These are phyloP conservation scores for Rhinocladiella similis DNA, from an alignment of 2,329 filamentous ascomycete species.

Conservation along the genomic window DNA sequence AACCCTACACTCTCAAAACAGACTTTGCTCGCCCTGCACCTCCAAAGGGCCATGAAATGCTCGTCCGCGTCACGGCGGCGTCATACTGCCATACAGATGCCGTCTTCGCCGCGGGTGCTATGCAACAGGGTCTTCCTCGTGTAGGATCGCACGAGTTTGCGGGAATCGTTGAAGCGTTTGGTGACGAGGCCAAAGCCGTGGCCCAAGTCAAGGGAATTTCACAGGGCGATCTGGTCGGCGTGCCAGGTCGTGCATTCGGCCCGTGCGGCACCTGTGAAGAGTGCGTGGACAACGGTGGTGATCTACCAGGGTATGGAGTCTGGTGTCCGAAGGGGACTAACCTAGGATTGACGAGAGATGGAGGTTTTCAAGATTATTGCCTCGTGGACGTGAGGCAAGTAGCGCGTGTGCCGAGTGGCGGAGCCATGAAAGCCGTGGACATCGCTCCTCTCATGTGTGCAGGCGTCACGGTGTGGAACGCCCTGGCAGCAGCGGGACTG, in stretches of 20 bases:
- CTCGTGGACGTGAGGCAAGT: constrained; percentile 31
- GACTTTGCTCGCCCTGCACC: constrained; percentile 40
- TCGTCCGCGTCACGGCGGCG: constrained; percentile 48
- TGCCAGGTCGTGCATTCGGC: constrained; percentile 18
- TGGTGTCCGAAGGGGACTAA: constrained; percentile 20
- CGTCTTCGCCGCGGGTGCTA: constrained; percentile 38
- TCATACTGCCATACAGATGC: constrained; percentile 50
- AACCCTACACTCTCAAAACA: constrained; percentile 25
- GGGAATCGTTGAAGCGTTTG: constrained; percentile 40
- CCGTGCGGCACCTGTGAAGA: constrained; percentile 22
- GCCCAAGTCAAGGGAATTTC: constrained; percentile 11
- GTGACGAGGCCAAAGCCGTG: constrained; percentile 11
- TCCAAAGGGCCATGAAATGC: constrained; percentile 39
- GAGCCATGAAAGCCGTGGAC: constrained; percentile 37
- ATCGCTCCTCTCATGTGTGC: constrained; percentile 47
- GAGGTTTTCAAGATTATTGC: constrained; percentile 31
- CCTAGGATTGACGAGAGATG: constrained; percentile 22
- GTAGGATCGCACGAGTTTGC: constrained; percentile 49
- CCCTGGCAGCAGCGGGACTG: constrained; percentile 36
- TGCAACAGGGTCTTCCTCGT: constrained; percentile 42
- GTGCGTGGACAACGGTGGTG: constrained; percentile 21
- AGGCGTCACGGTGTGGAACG: constrained; percentile 44
- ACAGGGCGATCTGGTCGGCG: constrained; percentile 16
- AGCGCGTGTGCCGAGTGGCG: constrained; percentile 30
- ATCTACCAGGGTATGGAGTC: constrained; percentile 23